Evolutionary conservation across 2,329 filamentous ascomycete species (phyloP), one percentile per base, ranked within the genome.

Genomic region (Alternaria panax): DNA sequence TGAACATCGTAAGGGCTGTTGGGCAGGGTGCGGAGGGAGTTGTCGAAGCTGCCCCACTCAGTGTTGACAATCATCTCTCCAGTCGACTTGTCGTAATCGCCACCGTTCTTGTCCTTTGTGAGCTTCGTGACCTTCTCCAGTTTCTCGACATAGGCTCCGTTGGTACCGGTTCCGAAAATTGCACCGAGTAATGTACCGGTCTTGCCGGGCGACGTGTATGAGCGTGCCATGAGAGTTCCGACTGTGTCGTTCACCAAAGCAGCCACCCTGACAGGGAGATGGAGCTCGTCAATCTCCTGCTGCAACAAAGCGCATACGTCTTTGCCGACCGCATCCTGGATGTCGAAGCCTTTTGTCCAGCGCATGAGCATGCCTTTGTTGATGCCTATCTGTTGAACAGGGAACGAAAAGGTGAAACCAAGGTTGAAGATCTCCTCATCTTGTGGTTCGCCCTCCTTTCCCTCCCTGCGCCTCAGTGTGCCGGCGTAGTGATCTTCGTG

Each of bases 331-430:
- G 93, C 92, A 75, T 98, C 95, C n/a, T 89, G 86, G 67, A 99
- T 98, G 76, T 98, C 92, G 76, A 97, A 99, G 52, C 95, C 95
- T 83, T 99, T 99, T 58, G 95, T 99, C 95, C 95, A 99, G 69
- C 95, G 89, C 80, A 97, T 95, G 54, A 99, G 85, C 57, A 89
- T 90, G 62, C 95, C 95, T 81, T 93, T 94, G 85, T 98, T 98
- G 78, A 99, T 97, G 38, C 92, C 93, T 58, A 91, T 85, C 78
- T 99, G 95, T 76, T 96, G 88, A 38, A 98, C 93, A 3, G 95
- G 95, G 82, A 98, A 99, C 76, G 92, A 96, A 81, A 99, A 99
- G 53, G 95, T 99, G 81, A 99, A 99, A n/a, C 95, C 95, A 41
- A 99, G 85, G 71, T 93, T 91, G 81, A 98, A 97, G 62, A 95